These are phyloP conservation scores for Annulohypoxylon bovei DNA, from an alignment of 495 filamentous ascomycete genomes.

Conservation along the genomic window DNA sequence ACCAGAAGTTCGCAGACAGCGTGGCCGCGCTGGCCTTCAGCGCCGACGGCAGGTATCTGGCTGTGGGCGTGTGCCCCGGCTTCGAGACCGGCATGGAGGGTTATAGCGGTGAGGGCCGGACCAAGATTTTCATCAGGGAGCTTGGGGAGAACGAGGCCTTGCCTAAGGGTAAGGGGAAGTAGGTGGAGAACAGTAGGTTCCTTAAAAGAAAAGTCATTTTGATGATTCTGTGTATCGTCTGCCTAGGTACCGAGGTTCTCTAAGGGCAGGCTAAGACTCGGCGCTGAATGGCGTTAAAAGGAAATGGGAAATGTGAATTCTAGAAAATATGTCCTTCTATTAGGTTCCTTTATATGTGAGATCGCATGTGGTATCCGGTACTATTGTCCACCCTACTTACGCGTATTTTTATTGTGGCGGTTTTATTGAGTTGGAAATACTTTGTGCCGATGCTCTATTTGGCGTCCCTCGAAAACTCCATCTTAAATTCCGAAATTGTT, in stretches of 20 bases:
- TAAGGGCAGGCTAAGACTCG: conserved; percentile 24
- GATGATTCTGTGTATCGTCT: conserved; percentile 16
- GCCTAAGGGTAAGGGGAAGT: conserved; percentile 75
- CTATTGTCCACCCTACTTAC: not conserved
- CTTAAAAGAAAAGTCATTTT: not conserved
- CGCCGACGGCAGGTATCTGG: conserved; percentile 81
- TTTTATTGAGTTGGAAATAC: not conserved
- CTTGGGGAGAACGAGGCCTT: conserved; percentile 88
- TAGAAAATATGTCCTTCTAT: not conserved
- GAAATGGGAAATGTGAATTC: conserved; percentile 23
- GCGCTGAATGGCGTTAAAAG: conserved; percentile 38
- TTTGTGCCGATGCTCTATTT: not conserved
- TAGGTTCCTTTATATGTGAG: not conserved
- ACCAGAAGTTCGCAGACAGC: conserved; percentile 81
- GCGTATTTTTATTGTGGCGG: not conserved
- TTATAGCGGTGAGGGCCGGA: conserved; percentile 70
- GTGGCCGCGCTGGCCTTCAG: conserved; percentile 82
- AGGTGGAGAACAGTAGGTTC: not conserved
- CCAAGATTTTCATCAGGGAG: conserved; percentile 83
- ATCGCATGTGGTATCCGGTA: not conserved
- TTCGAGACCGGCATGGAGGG: conserved; percentile 93
- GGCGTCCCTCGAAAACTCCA: not conserved
- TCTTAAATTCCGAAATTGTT: not conserved
- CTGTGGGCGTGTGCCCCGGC: conserved; percentile 84
- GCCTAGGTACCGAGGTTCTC: conserved; percentile 9